Conservation (phyloP, 2,329 filamentous ascomycete genomes). For the Pseudogymnoascus sp. region DNA sequence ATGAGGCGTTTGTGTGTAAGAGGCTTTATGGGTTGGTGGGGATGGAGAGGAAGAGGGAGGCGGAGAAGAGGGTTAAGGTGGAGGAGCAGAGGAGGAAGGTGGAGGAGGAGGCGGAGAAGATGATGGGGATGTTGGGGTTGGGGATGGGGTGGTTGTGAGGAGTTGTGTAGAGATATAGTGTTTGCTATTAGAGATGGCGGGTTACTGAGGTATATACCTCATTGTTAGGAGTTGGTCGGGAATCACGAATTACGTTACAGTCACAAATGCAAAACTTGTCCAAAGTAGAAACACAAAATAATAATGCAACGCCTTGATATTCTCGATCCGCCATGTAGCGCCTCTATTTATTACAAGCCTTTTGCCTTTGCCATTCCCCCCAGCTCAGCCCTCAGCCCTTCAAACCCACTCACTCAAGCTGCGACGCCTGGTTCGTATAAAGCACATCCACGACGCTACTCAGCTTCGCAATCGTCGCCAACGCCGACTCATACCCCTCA, state of each 20-base stretch:
- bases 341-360: slow-evolving; percentile 6
- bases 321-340: slow-evolving; percentile 8
- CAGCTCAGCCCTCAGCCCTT: background rate
- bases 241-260: slow-evolving; percentile 1
- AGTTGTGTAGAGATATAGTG: background rate
- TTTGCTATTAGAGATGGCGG: background rate
- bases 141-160: slow-evolving; percentile 8
- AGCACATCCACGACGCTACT: slow-evolving; percentile 95
- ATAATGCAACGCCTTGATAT: slow-evolving; percentile 2
- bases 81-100: background rate
- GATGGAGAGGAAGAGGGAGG: slow-evolving; percentile 33
- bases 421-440: slow-evolving; percentile 93
- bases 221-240: background rate
- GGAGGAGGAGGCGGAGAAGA: background rate
- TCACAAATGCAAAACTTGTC: background rate
- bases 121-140: slow-evolving; percentile 1
- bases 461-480: slow-evolving; percentile 93
- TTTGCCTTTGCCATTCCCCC: background rate
- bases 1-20: slow-evolving; percentile 40
- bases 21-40: slow-evolving; percentile 45
- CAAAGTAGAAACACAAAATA: background rate
- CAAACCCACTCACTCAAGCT: slow-evolving; percentile 62
- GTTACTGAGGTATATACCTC: slow-evolving; percentile 1
- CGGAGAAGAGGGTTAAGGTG: slow-evolving; percentile 15
- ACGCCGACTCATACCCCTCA: slow-evolving; percentile 84